Base-by-base conservation (phyloP, 495 filamentous ascomycete species). In the Xylaria telfairii region DNA sequence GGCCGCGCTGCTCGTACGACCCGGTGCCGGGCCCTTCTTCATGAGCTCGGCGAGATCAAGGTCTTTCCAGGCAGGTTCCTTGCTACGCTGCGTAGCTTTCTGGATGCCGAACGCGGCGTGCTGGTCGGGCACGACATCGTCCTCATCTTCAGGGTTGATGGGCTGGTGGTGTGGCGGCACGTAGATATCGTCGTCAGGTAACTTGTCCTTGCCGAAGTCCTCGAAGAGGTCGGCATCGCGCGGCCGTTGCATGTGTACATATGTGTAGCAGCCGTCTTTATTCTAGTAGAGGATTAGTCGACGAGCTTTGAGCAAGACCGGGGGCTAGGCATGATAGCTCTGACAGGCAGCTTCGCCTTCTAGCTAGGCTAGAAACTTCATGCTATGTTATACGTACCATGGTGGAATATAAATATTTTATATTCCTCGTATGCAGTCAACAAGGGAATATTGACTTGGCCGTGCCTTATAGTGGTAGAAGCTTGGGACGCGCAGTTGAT, bases 31-130 rank as follows among this genome's bases (percentile, higher is more conserved):
- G 0, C 89, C 90, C 67, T 84, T 83, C 46, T 81, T 82, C 84
- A 94, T 90, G 71, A 96, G 82, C 66, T 90, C 90, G 51, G 87
- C 84, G 39, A 98, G 79, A 1, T 94, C 93, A 15, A 97, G 77
- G 83, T 98, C 96, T 76, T 92, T 90, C 96, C 95, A 98, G 4
- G 90, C 89, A 3, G 89, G 83, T 82, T 95, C 94, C 64, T 86
- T 83, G 72, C 81, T 82, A 62, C 87, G 87, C 82, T 92, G 90
- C 72, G 90, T 97, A 0, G 95, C 96, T 74, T 94, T 88, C 74
- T 91, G 87, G 75, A 99, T 98, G 2, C 96, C 96, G 82, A 97
- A 99, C 7, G 96, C 96, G 1, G 96, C 95, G 80, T 99, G 96
- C 84, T 97, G 94, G 76, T 98, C 94, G 0, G 96, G 96, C 13